Evolutionary conservation across 331 rosid species (phyloP), one percentile per base, ranked within the genome.

Genomic region (Erythrophleum ivorense): DNA sequence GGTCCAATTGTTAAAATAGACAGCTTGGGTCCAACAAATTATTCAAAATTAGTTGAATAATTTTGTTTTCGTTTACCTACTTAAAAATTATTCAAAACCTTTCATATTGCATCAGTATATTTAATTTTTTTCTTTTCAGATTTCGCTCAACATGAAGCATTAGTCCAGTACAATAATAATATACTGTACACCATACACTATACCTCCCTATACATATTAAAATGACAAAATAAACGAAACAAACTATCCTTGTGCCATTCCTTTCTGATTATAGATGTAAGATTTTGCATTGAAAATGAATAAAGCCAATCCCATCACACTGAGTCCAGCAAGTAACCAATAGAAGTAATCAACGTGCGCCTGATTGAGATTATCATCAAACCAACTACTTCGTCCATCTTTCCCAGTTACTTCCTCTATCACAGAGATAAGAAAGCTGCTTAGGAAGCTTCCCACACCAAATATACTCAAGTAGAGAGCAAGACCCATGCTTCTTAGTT

Each of bases 321-420:
- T 67, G 7, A 41, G 73, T 0, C 73, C 73, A 41, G 24, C 53
- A 67, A 67, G 53, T 12, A 67, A 67, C 73, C 73, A 67, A 13
- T 73, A 73, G 36, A 73, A 73, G n/a, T 53, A 73, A 54, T 73
- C 78, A 73, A 73, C 50, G 34, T 53, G 78, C 6, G 65, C 78
- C 46, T 33, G 14, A 10, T 73, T 73, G 34, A 73, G 64, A 53
- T 73, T 73, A 50, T 52, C 24, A 2, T 18, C 49, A 53, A 73
- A 73, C 78, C 65, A 73, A 34, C 78, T 34, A 14, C 34, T 5
- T 50, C 34, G 49, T 36, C 29, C 65, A 52, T 53, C 41, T 67
- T 9, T 40, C 3, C 53, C 53, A 1, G 53, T 67, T n/a, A 29
- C 16, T 48, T 67, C 36, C 73, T 67, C 73, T 9, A 41, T 67